Conservation (phyloP, 2,329 filamentous ascomycete species). For the Bertia moriformis region DNA sequence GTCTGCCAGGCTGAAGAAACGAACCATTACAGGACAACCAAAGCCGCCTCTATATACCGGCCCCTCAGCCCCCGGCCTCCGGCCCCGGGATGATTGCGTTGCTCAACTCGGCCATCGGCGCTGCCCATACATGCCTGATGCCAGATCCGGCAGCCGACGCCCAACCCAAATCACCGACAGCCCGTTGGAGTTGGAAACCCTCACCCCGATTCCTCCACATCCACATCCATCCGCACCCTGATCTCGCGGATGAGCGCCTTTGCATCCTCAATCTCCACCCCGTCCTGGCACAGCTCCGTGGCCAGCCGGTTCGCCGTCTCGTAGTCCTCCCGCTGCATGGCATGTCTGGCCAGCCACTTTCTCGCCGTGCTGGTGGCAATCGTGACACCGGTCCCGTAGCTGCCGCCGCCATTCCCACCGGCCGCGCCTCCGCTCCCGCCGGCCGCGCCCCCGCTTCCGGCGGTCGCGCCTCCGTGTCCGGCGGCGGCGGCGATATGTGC, state of each 20-base stretch:
- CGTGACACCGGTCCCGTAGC: constrained; percentile 67
- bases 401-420: constrained; percentile 17
- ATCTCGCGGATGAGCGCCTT: constrained; percentile 85
- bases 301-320: constrained; percentile 65
- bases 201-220: constrained; percentile 10
- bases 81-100: no score
- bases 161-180: not conserved
- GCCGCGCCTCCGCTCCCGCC: constrained; percentile 9
- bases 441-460: constrained; percentile 11
- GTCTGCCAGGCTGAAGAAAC: no score
- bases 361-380: constrained; percentile 81
- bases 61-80: no score
- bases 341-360: constrained; percentile 80
- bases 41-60: no score
- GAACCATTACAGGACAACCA: no score
- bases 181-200: no score
- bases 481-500: constrained; percentile 5
- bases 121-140: no score
- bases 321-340: constrained; percentile 64
- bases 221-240: constrained; percentile 54
- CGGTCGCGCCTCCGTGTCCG: constrained; percentile 15
- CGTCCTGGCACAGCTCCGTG: constrained; percentile 86
- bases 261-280: constrained; percentile 89
- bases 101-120: no score
- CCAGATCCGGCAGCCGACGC: no score